Conservation (phyloP, 169 alveolate genomes). For the Plasmodium fragile region DNA sequence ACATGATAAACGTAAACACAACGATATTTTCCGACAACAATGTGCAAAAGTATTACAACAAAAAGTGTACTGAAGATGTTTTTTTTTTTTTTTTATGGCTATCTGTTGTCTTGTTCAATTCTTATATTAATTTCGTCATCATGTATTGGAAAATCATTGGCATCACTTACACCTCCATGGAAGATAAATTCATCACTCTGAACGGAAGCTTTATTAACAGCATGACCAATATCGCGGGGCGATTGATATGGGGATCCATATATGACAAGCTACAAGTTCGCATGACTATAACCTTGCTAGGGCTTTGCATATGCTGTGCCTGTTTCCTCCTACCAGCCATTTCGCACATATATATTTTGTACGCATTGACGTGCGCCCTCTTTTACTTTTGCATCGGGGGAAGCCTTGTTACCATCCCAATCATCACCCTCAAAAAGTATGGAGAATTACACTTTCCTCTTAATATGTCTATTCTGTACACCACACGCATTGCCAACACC, state of each 20-base stretch:
- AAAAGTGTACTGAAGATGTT: slow-evolving; percentile 56
- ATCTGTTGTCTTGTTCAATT: slow-evolving; percentile 42
- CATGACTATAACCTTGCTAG: slow-evolving; percentile 30
- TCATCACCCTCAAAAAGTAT: slow-evolving; percentile 51
- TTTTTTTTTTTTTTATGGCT: slow-evolving; percentile 35
- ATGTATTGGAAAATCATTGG: slow-evolving; percentile 74
- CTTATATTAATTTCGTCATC: slow-evolving; percentile 38
- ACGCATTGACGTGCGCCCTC: slow-evolving; percentile 15
- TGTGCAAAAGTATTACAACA: slow-evolving; percentile 22
- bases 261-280: slow-evolving; percentile 17
- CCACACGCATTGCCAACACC: slow-evolving; percentile 58
- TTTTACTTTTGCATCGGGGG: slow-evolving; percentile 68
- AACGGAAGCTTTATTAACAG: slow-evolving; percentile 58
- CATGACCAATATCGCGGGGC: slow-evolving; percentile 39
- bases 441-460: slow-evolving; percentile 41
- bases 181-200: slow-evolving; percentile 32
- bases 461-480: slow-evolving; percentile 55
- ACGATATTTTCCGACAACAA: neutral
- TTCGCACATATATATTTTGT: slow-evolving; percentile 23
- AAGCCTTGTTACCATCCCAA: slow-evolving; percentile 50
- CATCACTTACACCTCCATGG: slow-evolving; percentile 36
- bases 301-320: neutral
- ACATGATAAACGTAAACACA: neutral
- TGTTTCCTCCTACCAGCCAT: slow-evolving; percentile 46
- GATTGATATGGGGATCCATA: slow-evolving; percentile 44